Evolutionary conservation across 257 asterid species (phyloP).

Genomic region (Henckelia pumila): DNA sequence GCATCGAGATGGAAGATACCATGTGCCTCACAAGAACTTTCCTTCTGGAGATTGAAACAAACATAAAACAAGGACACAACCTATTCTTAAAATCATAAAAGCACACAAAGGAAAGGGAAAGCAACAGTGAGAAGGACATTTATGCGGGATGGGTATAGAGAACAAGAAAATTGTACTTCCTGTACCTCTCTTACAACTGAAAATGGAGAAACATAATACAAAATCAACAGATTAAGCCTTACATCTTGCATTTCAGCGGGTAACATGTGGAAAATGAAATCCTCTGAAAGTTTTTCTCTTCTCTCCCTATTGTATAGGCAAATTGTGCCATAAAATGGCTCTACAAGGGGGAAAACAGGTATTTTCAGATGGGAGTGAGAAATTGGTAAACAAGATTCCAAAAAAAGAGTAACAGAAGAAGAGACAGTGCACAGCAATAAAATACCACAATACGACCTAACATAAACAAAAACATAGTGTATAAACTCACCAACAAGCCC

Average conservation of each 20-base stretch:
- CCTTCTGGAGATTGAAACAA: constrained; percentile 49
- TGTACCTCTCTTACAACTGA: not conserved
- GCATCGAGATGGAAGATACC: constrained; percentile 89
- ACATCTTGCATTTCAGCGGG: constrained; percentile 82
- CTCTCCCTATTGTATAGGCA: constrained; percentile 98
- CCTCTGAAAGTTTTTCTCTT: constrained; percentile 98
- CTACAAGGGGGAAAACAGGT: constrained; percentile 45
- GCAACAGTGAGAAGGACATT: constrained; percentile 3
- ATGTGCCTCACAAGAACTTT: constrained; percentile 60
- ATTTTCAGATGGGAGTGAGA: not conserved
- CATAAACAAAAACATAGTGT: not conserved
- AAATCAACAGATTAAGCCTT: constrained; percentile 35
- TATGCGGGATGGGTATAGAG: not conserved
- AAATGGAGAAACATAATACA: constrained; percentile 12
- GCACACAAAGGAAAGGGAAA: constrained; percentile 1
- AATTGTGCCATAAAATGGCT: constrained; percentile 98
- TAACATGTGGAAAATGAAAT: constrained; percentile 67
- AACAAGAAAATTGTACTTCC: constrained; percentile 13
- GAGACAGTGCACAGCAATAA: constrained; percentile 19
- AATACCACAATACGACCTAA: constrained; percentile 21
- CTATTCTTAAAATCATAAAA: constrained; percentile 3
- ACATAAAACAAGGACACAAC: constrained; percentile 25
- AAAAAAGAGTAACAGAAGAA: constrained; percentile 15
- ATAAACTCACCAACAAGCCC: constrained; percentile 91
- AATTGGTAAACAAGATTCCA: too few relatives aligned